Evolutionary conservation across 2,329 filamentous ascomycete genomes (phyloP).

Genomic region (Trichoderma koningiopsis): DNA sequence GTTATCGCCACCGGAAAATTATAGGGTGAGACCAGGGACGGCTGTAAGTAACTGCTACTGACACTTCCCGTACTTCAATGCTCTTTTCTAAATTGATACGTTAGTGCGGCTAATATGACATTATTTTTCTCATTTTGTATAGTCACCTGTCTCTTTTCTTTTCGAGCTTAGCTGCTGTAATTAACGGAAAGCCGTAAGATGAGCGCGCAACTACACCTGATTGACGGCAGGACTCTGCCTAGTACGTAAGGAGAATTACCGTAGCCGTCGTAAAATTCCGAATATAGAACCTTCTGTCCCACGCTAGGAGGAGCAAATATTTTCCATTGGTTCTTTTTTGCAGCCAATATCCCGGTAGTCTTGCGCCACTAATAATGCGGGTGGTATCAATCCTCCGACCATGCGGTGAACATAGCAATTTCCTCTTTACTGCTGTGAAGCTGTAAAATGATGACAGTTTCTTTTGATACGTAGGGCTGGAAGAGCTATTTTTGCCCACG

Average conservation of each 20-base stretch:
- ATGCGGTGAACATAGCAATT: background rate
- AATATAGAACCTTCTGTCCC: background rate
- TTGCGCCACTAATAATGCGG: background rate
- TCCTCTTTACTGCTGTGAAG: background rate
- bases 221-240: background rate
- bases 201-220: background rate
- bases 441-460: background rate
- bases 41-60: background rate
- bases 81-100: background rate
- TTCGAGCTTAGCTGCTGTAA: background rate
- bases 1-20: conserved; percentile 3
- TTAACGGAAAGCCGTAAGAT: background rate
- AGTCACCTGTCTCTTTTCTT: background rate
- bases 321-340: background rate
- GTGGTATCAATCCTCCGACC: conserved; percentile 4
- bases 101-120: background rate
- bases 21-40: background rate
- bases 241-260: background rate
- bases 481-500: background rate
- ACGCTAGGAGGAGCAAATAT: background rate
- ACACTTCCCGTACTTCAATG: background rate
- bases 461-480: background rate
- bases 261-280: background rate
- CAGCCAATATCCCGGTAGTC: background rate
- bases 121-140: background rate